A percentile compares a stretch with the other conserved stretches of the same genome.
These are phyloP conservation scores for Niveomyces coronatus DNA, from an alignment of 2,329 filamentous ascomycete species.

Conservation along the genomic window DNA sequence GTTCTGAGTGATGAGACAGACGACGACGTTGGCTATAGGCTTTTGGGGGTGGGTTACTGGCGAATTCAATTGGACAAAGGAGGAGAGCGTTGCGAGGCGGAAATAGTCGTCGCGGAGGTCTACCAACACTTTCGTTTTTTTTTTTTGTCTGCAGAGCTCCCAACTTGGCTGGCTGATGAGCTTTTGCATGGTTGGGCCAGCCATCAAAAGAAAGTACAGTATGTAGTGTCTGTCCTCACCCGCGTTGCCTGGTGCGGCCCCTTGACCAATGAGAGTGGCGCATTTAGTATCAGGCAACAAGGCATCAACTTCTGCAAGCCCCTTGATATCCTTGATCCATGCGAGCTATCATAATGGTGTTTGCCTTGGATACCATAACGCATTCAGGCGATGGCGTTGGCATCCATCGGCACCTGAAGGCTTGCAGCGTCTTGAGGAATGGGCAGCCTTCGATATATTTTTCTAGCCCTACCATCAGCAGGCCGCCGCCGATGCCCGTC, in stretches of 20 bases:
- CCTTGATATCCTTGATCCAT: slow-evolving; percentile 5
- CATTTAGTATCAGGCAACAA: slow-evolving; percentile 23
- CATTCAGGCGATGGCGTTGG: background rate
- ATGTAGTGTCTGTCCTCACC: no score
- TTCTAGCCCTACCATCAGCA: no score
- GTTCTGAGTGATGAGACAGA: background rate
- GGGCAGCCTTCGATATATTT: no score
- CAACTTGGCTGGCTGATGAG: slow-evolving; percentile 10
- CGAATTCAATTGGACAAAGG: background rate
- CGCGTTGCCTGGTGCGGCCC: background rate
- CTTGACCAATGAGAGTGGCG: slow-evolving; percentile 20
- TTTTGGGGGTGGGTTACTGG: no score
- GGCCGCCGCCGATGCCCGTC: no score
- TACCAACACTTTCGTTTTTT: no score
- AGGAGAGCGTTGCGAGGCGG: background rate
- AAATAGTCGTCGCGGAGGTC: no score
- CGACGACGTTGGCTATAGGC: no score
- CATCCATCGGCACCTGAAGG: no score
- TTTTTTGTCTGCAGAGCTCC: slow-evolving; percentile 8
- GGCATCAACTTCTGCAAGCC: slow-evolving; percentile 22
- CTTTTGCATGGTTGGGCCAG: slow-evolving; percentile 11
- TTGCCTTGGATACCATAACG: no score
- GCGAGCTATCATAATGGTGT: background rate
- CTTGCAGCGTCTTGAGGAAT: no score
- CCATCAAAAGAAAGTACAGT: no score